These are phyloP conservation scores for Aspergillus candidus DNA, from an alignment of 2,329 filamentous ascomycete species.

Conservation along the genomic window DNA sequence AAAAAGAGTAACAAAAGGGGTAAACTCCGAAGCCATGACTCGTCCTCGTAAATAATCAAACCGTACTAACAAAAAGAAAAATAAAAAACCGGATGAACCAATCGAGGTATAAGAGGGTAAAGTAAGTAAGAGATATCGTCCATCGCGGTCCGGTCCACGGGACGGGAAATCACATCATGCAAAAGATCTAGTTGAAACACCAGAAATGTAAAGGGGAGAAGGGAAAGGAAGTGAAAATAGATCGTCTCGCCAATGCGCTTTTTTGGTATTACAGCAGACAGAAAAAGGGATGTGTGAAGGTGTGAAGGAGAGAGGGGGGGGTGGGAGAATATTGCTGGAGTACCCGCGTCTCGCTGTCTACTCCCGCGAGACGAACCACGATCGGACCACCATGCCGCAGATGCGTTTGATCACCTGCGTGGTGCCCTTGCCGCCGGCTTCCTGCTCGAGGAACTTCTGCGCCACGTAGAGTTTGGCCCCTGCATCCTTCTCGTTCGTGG, in stretches of 20 bases:
- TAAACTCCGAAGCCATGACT: constrained; percentile 18
- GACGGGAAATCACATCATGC: constrained; percentile 5
- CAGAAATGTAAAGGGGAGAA: constrained; percentile 8
- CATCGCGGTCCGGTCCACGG: neutral
- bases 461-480: constrained; percentile 63
- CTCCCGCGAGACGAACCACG: constrained; percentile 44
- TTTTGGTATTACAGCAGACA: constrained; percentile 16
- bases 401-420: constrained; percentile 68
- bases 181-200: constrained; percentile 16
- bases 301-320: constrained; percentile 8
- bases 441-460: constrained; percentile 62
- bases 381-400: constrained; percentile 59
- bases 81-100: constrained; percentile 4
- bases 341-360: constrained; percentile 10
- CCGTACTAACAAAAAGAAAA: constrained; percentile 7
- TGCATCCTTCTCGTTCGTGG: constrained; percentile 61
- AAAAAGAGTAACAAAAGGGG: constrained; percentile 10
- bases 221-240: neutral
- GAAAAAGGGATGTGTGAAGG: constrained; percentile 8
- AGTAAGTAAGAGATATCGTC: neutral
- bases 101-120: neutral
- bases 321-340: neutral
- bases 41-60: constrained; percentile 7
- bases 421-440: constrained; percentile 62
- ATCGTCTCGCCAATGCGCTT: constrained; percentile 12